Evolutionary conservation across 805 yeast genomes (phyloP), one percentile per base, ranked within the genome.

Genomic region (Myxozyma melibiosi): DNA sequence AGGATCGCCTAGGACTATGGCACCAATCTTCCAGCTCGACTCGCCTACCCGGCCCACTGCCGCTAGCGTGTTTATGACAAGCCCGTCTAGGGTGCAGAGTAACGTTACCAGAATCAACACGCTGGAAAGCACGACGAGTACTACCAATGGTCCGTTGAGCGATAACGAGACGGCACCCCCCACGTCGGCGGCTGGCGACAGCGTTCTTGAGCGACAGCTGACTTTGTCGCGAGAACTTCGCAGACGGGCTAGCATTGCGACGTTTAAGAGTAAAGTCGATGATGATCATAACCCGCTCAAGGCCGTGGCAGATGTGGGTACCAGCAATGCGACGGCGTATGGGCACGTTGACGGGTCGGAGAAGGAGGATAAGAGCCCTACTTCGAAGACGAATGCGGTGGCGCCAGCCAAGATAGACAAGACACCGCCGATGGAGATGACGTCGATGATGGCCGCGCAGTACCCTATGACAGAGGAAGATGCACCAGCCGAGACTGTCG

Each of bases 1-100:
- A 46, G 64, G 64, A 11, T 52, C 64, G 14, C 62, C 62, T 27
- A 30, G 58, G 22, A 60, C 62, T 20, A 47, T 60, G 57, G 61
- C 56, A 20, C 64, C 64, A 20, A 47, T 57, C 4, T 51, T 58
- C 20, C 44, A 46, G 16, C 24, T 57, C 14, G 61, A 47, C 2
- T 49, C 62, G 4, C 50, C 62, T 8, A 27, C 30, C 6, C 49
- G 57, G 18, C 51, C 62, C 16, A n/a, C 39, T 7, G 59, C 54
- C 2, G 44, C 54, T 2, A 51, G 41, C 13, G 40, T 55, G 6
- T 60, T 60, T 27, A 31, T 60, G 56, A 39, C 58, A 16, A 48
- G 52, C 28, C 52, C 63, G 6, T 39, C 57, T 3, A 43, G 60
- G 11, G 53, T 51, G 16, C 51, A 46, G 38, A 50, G 50, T 18